Evolutionary conservation across 129 eudicot genomes (phyloP), one percentile per base, ranked within the genome.

Genomic region (Oenanthe sinensis): DNA sequence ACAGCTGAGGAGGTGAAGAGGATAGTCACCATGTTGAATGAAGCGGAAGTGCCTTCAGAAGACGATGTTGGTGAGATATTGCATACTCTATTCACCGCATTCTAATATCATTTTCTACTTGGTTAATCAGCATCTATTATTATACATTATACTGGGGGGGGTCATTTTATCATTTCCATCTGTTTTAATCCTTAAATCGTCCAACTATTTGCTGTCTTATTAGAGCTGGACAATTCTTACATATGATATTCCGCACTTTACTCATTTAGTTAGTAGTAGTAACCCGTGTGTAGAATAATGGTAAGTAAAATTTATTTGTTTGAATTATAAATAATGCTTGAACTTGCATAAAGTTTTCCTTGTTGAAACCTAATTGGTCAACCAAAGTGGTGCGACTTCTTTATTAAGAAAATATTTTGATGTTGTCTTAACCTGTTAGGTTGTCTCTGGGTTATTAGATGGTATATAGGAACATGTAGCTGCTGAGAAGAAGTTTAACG

Each of bases 1-100:
- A 86, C 87, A 33, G 36, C 36, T 33, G 36, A 33, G 36, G 36
- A 65, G 45, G 45, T 86, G 81, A 86, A 86, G 76, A 81, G 81
- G 75, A 82, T 86, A 36, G 87, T 83, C 47, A 77, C 89, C 33
- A 40, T 60, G 6, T 81, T 81, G 77, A 83, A 83, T 79, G 81
- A 80, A 75, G 87, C 83, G 58, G 83, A 86, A 76, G 87, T 83
- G 45, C 87, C 87, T 48, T 81, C 85, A 42, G 82, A 79, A 71
- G 85, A 83, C 47, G 83, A 63, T 54, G 87, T 86, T 52, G 90
- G 90, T 83, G 47, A 78, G 85, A 69, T 16, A 60, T 58, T 17
- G 45, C 33, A 48, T n/a, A n/a, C n/a, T 62, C 46, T 30, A 68
- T 37, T 17, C 24, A 37, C 14, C 30, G 30, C 13, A 16, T 50